Percentiles rank a stretch among this genome's conserved stretches.
Evolutionary conservation across 495 filamentous ascomycete genomes (phyloP).

Genomic region (Aspergillus sclerotiicarbonarius): DNA sequence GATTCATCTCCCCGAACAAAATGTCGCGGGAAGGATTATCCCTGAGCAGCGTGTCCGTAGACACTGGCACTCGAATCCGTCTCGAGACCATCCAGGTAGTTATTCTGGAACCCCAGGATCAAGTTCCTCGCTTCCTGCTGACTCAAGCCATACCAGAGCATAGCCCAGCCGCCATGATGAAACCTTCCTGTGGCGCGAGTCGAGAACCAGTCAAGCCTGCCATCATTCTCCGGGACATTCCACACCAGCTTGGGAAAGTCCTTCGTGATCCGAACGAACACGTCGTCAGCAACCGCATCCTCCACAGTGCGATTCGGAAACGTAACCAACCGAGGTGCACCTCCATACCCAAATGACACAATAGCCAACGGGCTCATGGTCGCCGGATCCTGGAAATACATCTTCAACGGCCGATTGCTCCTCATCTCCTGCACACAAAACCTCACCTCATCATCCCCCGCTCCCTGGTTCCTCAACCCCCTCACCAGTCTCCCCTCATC

Average conservation of each 20-base stretch:
- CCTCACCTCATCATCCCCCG: conserved; percentile 72
- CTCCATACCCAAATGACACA: conserved; percentile 67
- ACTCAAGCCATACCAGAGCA: conserved; percentile 94
- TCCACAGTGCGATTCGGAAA: conserved; percentile 83
- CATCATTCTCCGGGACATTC: conserved; percentile 93
- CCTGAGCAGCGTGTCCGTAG: no score
- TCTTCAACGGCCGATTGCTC: conserved; percentile 72
- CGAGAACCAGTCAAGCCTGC: conserved; percentile 98
- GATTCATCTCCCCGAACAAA: no score
- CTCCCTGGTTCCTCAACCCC: conserved; percentile 49
- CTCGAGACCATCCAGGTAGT: conserved; percentile 17
- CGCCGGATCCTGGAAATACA: conserved; percentile 82
- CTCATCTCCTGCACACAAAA: conserved; percentile 77
- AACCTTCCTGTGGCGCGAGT: conserved; percentile 93
- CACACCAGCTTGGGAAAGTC: conserved; percentile 88
- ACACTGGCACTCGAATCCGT: background rate
- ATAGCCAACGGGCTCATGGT: conserved; percentile 88
- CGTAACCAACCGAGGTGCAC: conserved; percentile 76
- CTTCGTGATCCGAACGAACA: conserved; percentile 88
- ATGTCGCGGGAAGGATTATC: no score
- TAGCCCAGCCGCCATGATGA: conserved; percentile 76
- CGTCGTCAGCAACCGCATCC: conserved; percentile 96
- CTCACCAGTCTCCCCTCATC: conserved; percentile 74
- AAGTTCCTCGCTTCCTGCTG: conserved; percentile 82
- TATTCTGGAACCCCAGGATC: conserved; percentile 75